Percentiles rank a stretch among this genome's conserved stretches.
These are phyloP conservation scores for Talaromyces sp. DNA, from an alignment of 2,329 filamentous ascomycete genomes.

Conservation along the genomic window DNA sequence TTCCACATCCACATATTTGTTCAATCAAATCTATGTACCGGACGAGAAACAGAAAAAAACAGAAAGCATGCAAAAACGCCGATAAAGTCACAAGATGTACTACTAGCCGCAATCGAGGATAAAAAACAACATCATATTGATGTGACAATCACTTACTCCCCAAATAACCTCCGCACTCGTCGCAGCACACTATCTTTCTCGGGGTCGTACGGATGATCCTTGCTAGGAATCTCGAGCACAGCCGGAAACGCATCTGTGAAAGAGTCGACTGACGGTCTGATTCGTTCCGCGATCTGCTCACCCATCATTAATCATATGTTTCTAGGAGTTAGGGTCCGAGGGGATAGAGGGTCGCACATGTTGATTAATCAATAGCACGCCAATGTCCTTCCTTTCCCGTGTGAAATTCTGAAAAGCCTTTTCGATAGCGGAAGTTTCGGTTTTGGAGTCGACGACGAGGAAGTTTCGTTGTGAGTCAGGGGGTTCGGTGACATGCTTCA, in stretches of 20 bases:
- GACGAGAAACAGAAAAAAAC: background rate
- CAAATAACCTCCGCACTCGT: constrained; percentile 72
- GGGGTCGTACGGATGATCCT: constrained; percentile 97
- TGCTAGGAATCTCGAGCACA: constrained; percentile 93
- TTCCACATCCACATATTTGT: background rate
- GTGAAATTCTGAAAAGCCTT: constrained; percentile 87
- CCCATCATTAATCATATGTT: no score
- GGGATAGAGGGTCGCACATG: constrained; percentile 58
- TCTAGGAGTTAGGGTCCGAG: background rate
- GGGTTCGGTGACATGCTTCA: constrained; percentile 81
- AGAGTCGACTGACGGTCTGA: constrained; percentile 83
- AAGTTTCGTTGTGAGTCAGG: constrained; percentile 96
- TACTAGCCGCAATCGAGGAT: constrained; percentile 2
- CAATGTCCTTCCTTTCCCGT: constrained; percentile 88
- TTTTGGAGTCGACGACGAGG: constrained; percentile 92
- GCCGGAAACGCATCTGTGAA: constrained; percentile 96
- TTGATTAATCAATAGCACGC: constrained; percentile 94
- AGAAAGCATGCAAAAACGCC: constrained; percentile 14
- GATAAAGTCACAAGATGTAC: constrained; percentile 8
- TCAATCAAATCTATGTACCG: constrained; percentile 2
- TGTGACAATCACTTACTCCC: constrained; percentile 43
- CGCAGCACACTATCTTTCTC: constrained; percentile 98
- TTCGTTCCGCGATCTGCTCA: constrained; percentile 80
- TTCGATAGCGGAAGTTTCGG: constrained; percentile 83
- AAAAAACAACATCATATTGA: background rate